These are phyloP conservation scores for Fusarium torreyae DNA, from an alignment of 2,329 filamentous ascomycete species.

Conservation along the genomic window DNA sequence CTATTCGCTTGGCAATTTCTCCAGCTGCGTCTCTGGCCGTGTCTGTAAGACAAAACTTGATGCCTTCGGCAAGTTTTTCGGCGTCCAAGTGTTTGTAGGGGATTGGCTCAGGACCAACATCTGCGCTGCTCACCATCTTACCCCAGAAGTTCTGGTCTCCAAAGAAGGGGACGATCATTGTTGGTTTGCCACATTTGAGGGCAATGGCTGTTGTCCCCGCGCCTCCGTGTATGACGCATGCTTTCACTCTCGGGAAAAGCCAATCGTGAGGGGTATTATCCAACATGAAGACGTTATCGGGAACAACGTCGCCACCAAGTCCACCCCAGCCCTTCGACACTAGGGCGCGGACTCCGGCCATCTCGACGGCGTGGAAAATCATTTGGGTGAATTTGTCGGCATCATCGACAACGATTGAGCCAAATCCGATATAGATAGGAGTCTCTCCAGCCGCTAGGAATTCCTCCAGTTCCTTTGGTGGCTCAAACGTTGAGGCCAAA, in stretches of 20 bases:
- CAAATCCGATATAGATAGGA: slow-evolving; percentile 83
- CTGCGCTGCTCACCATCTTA: slow-evolving; percentile 73
- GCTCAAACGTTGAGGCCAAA: slow-evolving; percentile 72
- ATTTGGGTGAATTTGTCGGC: slow-evolving; percentile 77
- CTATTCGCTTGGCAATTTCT: slow-evolving; percentile 74
- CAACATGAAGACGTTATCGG: slow-evolving; percentile 78
- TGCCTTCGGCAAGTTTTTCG: slow-evolving; percentile 78
- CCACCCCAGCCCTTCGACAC: slow-evolving; percentile 85
- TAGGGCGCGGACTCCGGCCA: slow-evolving; percentile 77
- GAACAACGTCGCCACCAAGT: slow-evolving; percentile 70
- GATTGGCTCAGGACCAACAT: slow-evolving; percentile 76
- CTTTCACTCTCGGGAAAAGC: slow-evolving; percentile 77
- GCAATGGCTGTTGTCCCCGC: slow-evolving; percentile 84
- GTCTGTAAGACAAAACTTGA: slow-evolving; percentile 75
- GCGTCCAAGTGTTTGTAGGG: slow-evolving; percentile 77
- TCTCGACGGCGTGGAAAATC: slow-evolving; percentile 78
- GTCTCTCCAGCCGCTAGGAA: slow-evolving; percentile 71
- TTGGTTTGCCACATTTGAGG: slow-evolving; percentile 78
- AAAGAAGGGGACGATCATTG: slow-evolving; percentile 85
- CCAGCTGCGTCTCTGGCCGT: slow-evolving; percentile 71
- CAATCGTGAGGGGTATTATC: slow-evolving; percentile 84
- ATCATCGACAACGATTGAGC: slow-evolving; percentile 82
- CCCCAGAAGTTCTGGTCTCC: slow-evolving; percentile 87
- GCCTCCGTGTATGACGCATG: slow-evolving; percentile 82
- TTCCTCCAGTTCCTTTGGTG: slow-evolving; percentile 67